A percentile compares a stretch with the other conserved stretches of the same genome.
Conservation (phyloP, 495 filamentous ascomycete species). For the Penicillium macrosclerotiorum region DNA sequence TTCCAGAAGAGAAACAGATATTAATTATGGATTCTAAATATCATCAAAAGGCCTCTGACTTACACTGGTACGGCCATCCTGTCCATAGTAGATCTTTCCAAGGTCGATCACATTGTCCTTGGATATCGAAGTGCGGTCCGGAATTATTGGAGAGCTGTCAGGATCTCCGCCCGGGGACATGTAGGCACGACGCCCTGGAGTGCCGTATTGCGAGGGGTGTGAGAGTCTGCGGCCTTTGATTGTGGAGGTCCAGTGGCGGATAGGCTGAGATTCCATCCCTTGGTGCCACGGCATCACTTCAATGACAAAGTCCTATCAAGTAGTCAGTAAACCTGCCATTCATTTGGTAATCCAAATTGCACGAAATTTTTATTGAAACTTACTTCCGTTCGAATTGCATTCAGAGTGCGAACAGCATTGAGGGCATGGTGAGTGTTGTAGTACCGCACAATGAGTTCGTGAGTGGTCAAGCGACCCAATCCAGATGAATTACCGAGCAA, state of each 20-base stretch:
- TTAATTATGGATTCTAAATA: too few relatives aligned
- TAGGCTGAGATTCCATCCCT: slow-evolving; percentile 11
- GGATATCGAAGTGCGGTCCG: neutral
- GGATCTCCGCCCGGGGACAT: slow-evolving; percentile 1
- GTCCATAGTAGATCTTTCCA: neutral
- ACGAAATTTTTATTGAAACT: neutral
- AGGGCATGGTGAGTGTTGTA: neutral
- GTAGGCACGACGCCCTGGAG: neutral
- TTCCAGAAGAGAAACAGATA: slow-evolving; percentile 33
- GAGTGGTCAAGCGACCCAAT: neutral
- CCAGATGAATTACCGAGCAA: neutral
- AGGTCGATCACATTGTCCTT: neutral
- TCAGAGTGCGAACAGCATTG: slow-evolving; percentile 11
- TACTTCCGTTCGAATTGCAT: slow-evolving; percentile 7
- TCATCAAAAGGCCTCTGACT: too few relatives aligned
- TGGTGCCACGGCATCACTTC: slow-evolving; percentile 27
- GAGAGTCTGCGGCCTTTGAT: neutral
- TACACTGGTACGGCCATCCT: slow-evolving; percentile 71
- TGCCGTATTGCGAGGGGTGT: neutral
- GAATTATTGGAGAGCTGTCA: neutral
- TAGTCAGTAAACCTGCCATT: neutral
- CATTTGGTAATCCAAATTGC: neutral
- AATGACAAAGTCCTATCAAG: slow-evolving; percentile 25
- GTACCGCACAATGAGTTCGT: slow-evolving; percentile 8
- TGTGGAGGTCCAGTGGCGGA: slow-evolving; percentile 1